Evolutionary conservation across 495 filamentous ascomycete species (phyloP).

Genomic region (Geoglossum glabrum): DNA sequence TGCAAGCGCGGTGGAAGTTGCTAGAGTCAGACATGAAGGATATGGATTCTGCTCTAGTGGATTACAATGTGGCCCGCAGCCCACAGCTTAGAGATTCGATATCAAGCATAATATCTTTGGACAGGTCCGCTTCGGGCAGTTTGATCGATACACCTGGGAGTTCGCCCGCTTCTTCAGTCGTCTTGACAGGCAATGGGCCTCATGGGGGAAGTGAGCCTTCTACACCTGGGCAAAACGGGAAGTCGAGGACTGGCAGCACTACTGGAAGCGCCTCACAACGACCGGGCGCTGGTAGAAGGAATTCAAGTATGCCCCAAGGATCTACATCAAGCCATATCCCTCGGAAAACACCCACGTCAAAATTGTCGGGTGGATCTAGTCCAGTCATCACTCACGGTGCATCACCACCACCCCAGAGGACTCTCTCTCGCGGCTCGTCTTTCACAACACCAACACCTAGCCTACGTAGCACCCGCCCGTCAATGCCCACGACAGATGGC

Average conservation of each 20-base stretch:
- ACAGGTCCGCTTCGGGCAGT: slow-evolving; percentile 55
- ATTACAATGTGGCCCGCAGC: slow-evolving; percentile 34
- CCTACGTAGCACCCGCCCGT: not conserved
- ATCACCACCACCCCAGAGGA: slow-evolving; percentile 10
- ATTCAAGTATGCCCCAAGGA: slow-evolving; percentile 18
- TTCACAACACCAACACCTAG: slow-evolving; percentile 29
- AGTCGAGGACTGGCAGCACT: slow-evolving; percentile 13
- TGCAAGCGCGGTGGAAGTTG: slow-evolving; percentile 56
- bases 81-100: slow-evolving; percentile 83
- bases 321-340: slow-evolving; percentile 12
- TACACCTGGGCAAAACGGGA: slow-evolving; percentile 13
- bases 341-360: not conserved
- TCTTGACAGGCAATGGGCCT: slow-evolving; percentile 13
- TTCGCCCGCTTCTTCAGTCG: slow-evolving; percentile 78
- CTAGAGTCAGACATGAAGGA: slow-evolving; percentile 56
- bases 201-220: not conserved
- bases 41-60: slow-evolving; percentile 52
- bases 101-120: slow-evolving; percentile 75
- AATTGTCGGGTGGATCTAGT: slow-evolving; percentile 7
- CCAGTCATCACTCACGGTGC: slow-evolving; percentile 13
- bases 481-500: slow-evolving; percentile 27
- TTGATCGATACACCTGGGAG: slow-evolving; percentile 61
- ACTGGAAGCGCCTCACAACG: slow-evolving; percentile 21
- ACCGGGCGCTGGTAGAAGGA: slow-evolving; percentile 20
- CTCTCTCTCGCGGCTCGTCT: slow-evolving; percentile 12